Evolutionary conservation across 2,329 filamentous ascomycete genomes (phyloP).

Genomic region (Calonectria hawksworthii): DNA sequence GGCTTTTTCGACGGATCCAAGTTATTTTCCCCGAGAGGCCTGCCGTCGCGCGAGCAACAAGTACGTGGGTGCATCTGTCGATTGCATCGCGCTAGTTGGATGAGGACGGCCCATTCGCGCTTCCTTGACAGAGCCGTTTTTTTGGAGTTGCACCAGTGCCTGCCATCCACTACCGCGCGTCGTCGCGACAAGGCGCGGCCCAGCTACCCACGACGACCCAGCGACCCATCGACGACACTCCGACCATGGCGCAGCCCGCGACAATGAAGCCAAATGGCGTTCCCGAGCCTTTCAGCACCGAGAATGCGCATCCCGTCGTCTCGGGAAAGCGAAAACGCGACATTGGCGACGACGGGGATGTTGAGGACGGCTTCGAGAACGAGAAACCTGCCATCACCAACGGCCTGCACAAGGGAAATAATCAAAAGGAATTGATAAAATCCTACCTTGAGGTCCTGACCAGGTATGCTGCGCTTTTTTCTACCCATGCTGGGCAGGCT

Average conservation of each 20-base stretch:
- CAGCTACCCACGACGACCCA: slow-evolving; percentile 44
- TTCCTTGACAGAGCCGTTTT: slow-evolving; percentile 53
- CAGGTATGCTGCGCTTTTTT: slow-evolving; percentile 50
- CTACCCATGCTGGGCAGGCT: slow-evolving; percentile 14
- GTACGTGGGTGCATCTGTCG: slow-evolving; percentile 39
- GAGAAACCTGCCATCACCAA: slow-evolving; percentile 42
- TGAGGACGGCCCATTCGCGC: slow-evolving; percentile 49
- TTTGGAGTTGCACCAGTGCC: slow-evolving; percentile 58
- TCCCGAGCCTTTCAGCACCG: slow-evolving; percentile 51
- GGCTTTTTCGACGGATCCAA: slow-evolving; percentile 38
- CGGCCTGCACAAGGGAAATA: slow-evolving; percentile 44
- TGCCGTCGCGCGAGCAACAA: slow-evolving; percentile 41
- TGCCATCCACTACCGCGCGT: slow-evolving; percentile 55
- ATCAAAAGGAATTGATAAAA: slow-evolving; percentile 55
- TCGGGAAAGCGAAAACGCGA: slow-evolving; percentile 73
- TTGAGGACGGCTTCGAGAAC: slow-evolving; percentile 47
- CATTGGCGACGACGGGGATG: slow-evolving; percentile 56
- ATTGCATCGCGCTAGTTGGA: slow-evolving; percentile 51
- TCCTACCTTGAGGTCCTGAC: slow-evolving; percentile 54
- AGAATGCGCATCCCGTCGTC: slow-evolving; percentile 50
- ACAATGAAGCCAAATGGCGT: slow-evolving; percentile 58
- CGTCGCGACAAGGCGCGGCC: slow-evolving; percentile 58
- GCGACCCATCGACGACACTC: slow-evolving; percentile 41
- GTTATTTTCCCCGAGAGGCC: slow-evolving; percentile 36
- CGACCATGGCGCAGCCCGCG: slow-evolving; percentile 59